Base-by-base conservation (phyloP, 108 stramenopile genomes). In the Cyclotella cryptica region DNA sequence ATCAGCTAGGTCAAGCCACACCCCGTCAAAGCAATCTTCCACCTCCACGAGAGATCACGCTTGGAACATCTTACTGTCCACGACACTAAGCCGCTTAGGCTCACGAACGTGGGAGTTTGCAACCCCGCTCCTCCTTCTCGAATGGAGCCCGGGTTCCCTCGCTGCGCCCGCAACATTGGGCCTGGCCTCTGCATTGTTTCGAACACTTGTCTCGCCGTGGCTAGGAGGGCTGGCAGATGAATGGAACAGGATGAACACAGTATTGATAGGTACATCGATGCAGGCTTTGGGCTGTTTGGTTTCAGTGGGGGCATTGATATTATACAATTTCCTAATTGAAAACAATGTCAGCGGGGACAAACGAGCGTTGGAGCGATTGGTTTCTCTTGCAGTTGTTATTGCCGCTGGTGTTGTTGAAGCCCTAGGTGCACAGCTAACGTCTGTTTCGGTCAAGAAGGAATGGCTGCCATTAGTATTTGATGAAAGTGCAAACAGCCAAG, bases 51-150 rank as follows among this genome's bases (percentile, higher is more conserved):
- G 30, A 12, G 14, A 35, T 14, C 69, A 70, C 27, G 69, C 69
- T 14, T 1, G 8, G 1, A 22, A 29, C 1, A 75, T 75, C 42
- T 54, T 75, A n/a, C 54, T 67, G 15, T 66, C 74, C 26, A 46
- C 74, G 45, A 58, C 66, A 11, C 22, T 49, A 24, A 66, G 54
- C 19, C 74, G 74, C 19, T 35, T 75, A 0, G 74, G 74, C 5
- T 75, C 74, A 13, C 52, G 65, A 44, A 59, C 55, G 6, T 75
- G 74, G 74, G 74, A 75, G 39, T 75, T 75, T 47, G 74, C 74
- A 21, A 47, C 65, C 10, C 74, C 74, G 2, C 46, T 75, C 2
- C 65, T 75, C 19, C 66, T 75, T 3, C 44, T 75, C 29, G 74
- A 75, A 47, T 75, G 74, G 74, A 59, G 66, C 45, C 66, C 74